Evolutionary conservation across 441 rosid species (phyloP), one percentile per base, ranked within the genome.

Genomic region (Syzygium malaccense): DNA sequence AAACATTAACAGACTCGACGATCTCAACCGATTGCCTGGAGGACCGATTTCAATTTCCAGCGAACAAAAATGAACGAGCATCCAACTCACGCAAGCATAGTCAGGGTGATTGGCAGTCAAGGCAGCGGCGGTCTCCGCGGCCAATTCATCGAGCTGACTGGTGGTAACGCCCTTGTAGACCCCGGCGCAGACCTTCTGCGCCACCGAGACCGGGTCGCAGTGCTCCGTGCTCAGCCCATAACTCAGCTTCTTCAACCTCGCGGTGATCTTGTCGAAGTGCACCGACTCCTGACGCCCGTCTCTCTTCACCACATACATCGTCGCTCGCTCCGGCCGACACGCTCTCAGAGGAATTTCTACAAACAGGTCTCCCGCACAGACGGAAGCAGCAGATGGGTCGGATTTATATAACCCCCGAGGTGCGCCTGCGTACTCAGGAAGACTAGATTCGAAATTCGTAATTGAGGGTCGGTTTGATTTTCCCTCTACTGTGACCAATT

Each of bases 131-230:
- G 99, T 98, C 89, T 98, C 99, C 3, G 99, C 99, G 3, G 99
- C 99, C 93, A 98, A 93, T 85, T 98, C 99, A 91, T 98, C 99
- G 15, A 98, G 98, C 89, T 96, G 99, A 86, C 96, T 97, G 20
- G 99, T 98, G 14, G 99, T 97, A 68, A 98, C 99, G 28, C 99
- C 99, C 90, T 96, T 97, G 89, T 96, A 98, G 75, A 98, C 99
- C 51, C 99, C 99, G 26, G 97, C 97, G 60, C 99, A 98, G 28
- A 98, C 99, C 93, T 97, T 98, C 95, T 98, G 99, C 4, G 99
- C 86, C 19, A 98, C 99, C 86, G 96, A 94, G 32, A 98, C 99
- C 2, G 99, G 97, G 68, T 98, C 99, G 45, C 99, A 98, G 90
- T 98, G 99, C 26, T 98, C 98, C 49, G 58, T 90, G 88, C 98